Base-by-base conservation (phyloP, 257 asterid genomes). In the Nicotiana sylvestris region DNA sequence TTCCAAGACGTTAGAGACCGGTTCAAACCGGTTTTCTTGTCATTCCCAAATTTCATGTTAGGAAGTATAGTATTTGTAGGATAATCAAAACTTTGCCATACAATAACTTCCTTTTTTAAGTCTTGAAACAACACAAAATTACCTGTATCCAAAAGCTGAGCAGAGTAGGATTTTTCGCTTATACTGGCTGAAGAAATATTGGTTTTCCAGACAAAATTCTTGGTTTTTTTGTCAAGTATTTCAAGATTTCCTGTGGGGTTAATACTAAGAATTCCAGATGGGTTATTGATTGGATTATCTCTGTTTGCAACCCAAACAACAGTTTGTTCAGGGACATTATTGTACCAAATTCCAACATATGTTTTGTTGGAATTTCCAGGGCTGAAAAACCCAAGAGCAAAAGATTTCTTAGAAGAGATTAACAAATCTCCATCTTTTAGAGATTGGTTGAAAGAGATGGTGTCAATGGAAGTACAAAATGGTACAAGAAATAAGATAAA, bases 31-130 rank as follows among this genome's bases (percentile, higher is more conserved):
- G 81, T 77, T 4, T 39, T 56, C 3, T 55, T 57, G 55, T 77
- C 53, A 33, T 13, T 55, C 5, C 81, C 81, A 55, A 32, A 61
- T 13, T 77, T 77, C 81, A 77, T 77, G 15, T 61, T 5, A 9
- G 81, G 81, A 57, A 77, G 29, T 53, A 77, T 55, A 33, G 81
- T 53, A 56, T 77, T 61, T 21, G 67, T 57, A 55, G 81, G 81
- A 77, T 77, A 35, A 55, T 77, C 81, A 77, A 77, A 77, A 17
- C 81, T 77, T 10, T 77, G 81, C 81, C 81, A 77, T n/a, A 77
- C 53, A 77, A 55, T 9, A 56, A n/a, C 13, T 57, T 30, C 4
- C 46, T 0, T 53, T 30, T 77, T 53, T 6, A 7, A n/a, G 11
- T 77, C 66, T 2, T 11, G 77, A 69, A 69, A 55, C 25, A 77